Evolutionary conservation across 352 stramenopile species (phyloP).

Genomic region (Phytophthora vignae): DNA sequence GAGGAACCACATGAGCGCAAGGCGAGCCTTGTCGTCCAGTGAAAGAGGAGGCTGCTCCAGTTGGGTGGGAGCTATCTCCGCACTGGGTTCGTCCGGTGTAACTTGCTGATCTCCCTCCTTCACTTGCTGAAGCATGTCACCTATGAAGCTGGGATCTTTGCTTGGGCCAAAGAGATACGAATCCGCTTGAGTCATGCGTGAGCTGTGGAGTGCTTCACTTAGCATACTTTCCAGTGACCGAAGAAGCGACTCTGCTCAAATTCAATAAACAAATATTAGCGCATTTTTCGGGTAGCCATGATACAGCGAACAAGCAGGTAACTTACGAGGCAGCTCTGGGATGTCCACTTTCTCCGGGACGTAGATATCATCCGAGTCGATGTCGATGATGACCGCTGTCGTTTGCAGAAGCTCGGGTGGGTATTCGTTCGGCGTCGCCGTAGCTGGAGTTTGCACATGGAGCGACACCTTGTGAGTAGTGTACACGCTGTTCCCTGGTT

Average conservation of each 20-base stretch:
- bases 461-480: constrained; percentile 66
- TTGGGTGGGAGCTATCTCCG: constrained; percentile 1
- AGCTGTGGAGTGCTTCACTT: constrained; percentile 48
- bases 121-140: constrained; percentile 33
- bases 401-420: constrained; percentile 57
- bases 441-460: constrained; percentile 31
- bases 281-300: neutral
- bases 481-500: constrained; percentile 73
- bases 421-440: constrained; percentile 31
- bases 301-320: neutral
- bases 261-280: constrained; percentile 6
- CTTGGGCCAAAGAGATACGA: constrained; percentile 54
- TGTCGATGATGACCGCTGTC: constrained; percentile 61
- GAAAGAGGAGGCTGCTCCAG: constrained; percentile 6
- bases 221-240: constrained; percentile 58
- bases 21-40: constrained; percentile 38
- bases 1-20: constrained; percentile 65
- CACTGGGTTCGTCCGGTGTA: constrained; percentile 3
- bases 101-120: neutral
- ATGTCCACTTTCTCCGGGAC: constrained; percentile 68
- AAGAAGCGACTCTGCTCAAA: constrained; percentile 58
- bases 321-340: constrained; percentile 72
- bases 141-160: constrained; percentile 33
- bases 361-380: constrained; percentile 79
- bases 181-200: constrained; percentile 52